phyloP scores from a whole-genome alignment of 352 stramenopile species.

The Thalassiosira hispida region DNA sequence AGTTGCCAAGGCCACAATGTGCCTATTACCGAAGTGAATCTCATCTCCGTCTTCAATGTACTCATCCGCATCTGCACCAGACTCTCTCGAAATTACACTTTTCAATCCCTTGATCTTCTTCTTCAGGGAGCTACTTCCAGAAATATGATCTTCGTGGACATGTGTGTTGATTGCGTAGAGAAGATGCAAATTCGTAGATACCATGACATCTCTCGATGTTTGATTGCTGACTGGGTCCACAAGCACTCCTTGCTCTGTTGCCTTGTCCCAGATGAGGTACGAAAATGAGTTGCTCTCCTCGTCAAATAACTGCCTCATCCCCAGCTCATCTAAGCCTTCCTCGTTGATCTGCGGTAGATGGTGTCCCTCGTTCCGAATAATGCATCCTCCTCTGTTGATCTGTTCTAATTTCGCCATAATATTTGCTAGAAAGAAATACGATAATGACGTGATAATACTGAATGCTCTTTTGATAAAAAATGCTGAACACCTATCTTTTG shows the following conservation, averaged over 20 bases:
- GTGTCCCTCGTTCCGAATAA: neutral
- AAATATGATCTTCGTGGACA: slow-evolving; percentile 77
- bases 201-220: slow-evolving; percentile 64
- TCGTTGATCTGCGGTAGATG: slow-evolving; percentile 9
- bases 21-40: slow-evolving; percentile 68
- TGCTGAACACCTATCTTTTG: too few relatives aligned
- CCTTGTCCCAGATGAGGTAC: slow-evolving; percentile 73
- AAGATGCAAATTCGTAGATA: slow-evolving; percentile 62
- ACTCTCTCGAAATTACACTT: slow-evolving; percentile 66
- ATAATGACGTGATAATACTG: too few relatives aligned
- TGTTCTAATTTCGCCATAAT: too few relatives aligned
- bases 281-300: slow-evolving; percentile 73
- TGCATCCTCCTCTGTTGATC: slow-evolving; percentile 19
- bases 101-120: slow-evolving; percentile 55
- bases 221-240: slow-evolving; percentile 76
- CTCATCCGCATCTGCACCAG: slow-evolving; percentile 60
- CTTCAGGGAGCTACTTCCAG: slow-evolving; percentile 66
- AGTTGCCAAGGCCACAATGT: slow-evolving; percentile 53
- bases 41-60: slow-evolving; percentile 54
- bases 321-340: slow-evolving; percentile 28
- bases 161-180: slow-evolving; percentile 77
- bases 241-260: slow-evolving; percentile 72
- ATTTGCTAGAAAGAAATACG: too few relatives aligned
- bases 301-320: slow-evolving; percentile 72
- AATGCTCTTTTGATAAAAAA: too few relatives aligned